A percentile compares a stretch with the other conserved stretches of the same genome.
Evolutionary conservation across 495 filamentous ascomycete genomes (phyloP).

Genomic region (Penicillium steckii): DNA sequence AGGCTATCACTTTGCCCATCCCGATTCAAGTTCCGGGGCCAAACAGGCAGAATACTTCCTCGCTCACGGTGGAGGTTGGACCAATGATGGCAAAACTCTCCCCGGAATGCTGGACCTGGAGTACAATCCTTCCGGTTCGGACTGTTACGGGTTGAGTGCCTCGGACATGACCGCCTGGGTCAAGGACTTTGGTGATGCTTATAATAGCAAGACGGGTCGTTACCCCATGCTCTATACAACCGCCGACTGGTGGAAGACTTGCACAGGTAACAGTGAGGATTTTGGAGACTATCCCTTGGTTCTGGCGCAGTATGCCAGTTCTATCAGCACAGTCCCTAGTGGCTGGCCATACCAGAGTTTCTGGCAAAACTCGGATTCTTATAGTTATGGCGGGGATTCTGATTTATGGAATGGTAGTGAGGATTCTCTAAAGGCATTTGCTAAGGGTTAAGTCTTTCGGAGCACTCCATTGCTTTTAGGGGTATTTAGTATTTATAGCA

Average conservation of each 20-base stretch:
- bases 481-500: too few relatives aligned
- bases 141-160: slow-evolving; percentile 53
- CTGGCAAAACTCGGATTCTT: slow-evolving; percentile 50
- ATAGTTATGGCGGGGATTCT: slow-evolving; percentile 30
- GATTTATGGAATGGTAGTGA: slow-evolving; percentile 29
- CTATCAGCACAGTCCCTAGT: slow-evolving; percentile 52
- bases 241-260: slow-evolving; percentile 60
- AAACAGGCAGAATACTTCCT: slow-evolving; percentile 60
- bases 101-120: slow-evolving; percentile 70
- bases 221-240: slow-evolving; percentile 63
- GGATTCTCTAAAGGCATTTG: slow-evolving; percentile 16
- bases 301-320: slow-evolving; percentile 52
- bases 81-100: slow-evolving; percentile 58
- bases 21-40: slow-evolving; percentile 46
- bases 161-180: slow-evolving; percentile 62
- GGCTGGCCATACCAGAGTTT: slow-evolving; percentile 61
- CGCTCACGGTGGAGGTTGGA: slow-evolving; percentile 62
- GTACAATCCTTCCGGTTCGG: slow-evolving; percentile 41
- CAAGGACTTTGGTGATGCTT: slow-evolving; percentile 56
- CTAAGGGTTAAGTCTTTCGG: too few relatives aligned
- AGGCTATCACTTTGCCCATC: slow-evolving; percentile 64
- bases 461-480: too few relatives aligned
- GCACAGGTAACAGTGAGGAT: slow-evolving; percentile 55
- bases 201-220: slow-evolving; percentile 47
- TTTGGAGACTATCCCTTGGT: slow-evolving; percentile 58